These are phyloP conservation scores for Colletotrichum aenigma DNA, from an alignment of 2,329 filamentous ascomycete genomes.

Conservation along the genomic window DNA sequence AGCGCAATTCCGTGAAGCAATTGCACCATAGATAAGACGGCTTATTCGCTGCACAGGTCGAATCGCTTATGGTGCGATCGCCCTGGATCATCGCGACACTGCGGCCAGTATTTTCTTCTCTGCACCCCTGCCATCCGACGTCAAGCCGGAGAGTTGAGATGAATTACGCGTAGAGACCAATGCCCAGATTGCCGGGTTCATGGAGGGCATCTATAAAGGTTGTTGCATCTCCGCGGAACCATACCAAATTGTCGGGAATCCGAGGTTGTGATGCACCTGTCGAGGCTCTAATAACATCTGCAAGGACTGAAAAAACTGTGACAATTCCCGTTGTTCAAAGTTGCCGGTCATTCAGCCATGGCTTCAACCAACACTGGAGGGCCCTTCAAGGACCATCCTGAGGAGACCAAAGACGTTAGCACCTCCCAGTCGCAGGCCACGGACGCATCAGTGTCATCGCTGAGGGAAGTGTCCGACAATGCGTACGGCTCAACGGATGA, in stretches of 20 bases:
- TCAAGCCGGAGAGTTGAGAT: background rate
- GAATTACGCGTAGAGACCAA: background rate
- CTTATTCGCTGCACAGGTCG: background rate
- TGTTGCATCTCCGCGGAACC: conserved; percentile 12
- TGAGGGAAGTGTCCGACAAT: background rate
- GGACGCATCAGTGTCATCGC: conserved; percentile 1
- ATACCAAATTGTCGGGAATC: background rate
- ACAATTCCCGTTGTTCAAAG: background rate
- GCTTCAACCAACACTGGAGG: background rate
- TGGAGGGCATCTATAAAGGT: conserved; percentile 10
- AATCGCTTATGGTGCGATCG: conserved; percentile 8
- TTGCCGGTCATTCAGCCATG: conserved; percentile 1
- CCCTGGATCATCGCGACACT: conserved; percentile 5
- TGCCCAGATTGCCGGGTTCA: background rate
- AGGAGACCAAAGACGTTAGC: conserved; percentile 4
- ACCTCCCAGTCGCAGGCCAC: background rate
- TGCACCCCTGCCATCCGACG: background rate
- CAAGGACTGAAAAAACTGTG: background rate
- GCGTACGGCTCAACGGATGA: conserved; percentile 35
- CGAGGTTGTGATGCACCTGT: background rate
- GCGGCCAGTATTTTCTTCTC: background rate
- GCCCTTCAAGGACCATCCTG: conserved; percentile 1
- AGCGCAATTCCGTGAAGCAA: conserved; percentile 8
- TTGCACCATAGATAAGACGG: conserved; percentile 23
- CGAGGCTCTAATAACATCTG: background rate